phyloP scores from a whole-genome alignment of 495 filamentous ascomycete genomes.

The Hypomontagnella submonticulosa region DNA sequence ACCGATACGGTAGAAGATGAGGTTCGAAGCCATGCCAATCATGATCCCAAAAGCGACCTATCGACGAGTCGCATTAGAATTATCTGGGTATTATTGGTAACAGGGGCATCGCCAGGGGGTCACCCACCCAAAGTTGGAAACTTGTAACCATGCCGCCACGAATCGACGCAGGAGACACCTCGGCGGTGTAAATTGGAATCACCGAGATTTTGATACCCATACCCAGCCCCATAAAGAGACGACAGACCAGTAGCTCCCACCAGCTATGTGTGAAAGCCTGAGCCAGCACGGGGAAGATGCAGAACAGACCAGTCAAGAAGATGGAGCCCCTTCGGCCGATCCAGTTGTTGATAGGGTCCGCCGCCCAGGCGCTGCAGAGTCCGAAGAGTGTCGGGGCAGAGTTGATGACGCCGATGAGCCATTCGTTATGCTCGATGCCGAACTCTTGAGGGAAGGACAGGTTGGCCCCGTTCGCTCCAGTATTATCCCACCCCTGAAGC shows the following conservation, averaged over 20 bases:
- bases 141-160: constrained; percentile 70
- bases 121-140: constrained; percentile 63
- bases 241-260: constrained; percentile 34
- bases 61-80: constrained; percentile 37
- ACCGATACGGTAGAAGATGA: constrained; percentile 51
- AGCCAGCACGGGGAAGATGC: constrained; percentile 67
- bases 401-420: constrained; percentile 61
- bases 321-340: constrained; percentile 69
- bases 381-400: constrained; percentile 36
- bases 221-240: constrained; percentile 48
- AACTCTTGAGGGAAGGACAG: constrained; percentile 33
- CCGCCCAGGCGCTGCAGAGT: constrained; percentile 63
- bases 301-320: constrained; percentile 59
- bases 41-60: constrained; percentile 42
- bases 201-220: constrained; percentile 70
- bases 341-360: constrained; percentile 66
- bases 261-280: constrained; percentile 38
- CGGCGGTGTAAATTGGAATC: constrained; percentile 68
- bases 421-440: constrained; percentile 26
- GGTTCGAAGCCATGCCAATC: constrained; percentile 54
- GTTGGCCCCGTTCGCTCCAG: constrained; percentile 54
- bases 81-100: constrained; percentile 58
- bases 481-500: constrained; percentile 51
- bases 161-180: constrained; percentile 66
- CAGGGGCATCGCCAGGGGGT: constrained; percentile 24